phyloP scores from a whole-genome alignment of 208 protist genomes.

The Acanthamoeba lenticulata region DNA sequence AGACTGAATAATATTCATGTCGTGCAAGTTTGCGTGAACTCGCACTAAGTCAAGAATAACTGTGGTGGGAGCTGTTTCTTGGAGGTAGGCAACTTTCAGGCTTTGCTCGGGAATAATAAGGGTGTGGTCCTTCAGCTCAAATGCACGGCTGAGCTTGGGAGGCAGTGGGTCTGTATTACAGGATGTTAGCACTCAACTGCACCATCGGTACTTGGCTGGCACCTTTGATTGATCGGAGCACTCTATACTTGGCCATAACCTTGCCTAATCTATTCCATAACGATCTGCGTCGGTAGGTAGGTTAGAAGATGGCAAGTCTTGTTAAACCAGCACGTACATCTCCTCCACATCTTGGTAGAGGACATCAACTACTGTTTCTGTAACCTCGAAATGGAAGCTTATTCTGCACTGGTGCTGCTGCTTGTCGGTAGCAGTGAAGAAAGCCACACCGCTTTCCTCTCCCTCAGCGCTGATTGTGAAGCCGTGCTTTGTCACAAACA shows the following conservation, averaged over 20 bases:
- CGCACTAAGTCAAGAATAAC: background rate
- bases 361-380: background rate
- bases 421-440: background rate
- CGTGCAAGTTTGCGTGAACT: background rate
- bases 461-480: background rate
- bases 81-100: background rate
- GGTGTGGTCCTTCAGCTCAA: background rate
- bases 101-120: background rate
- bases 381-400: background rate
- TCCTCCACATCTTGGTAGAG: background rate
- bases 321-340: background rate
- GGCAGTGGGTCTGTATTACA: background rate
- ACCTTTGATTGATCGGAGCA: background rate
- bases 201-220: background rate
- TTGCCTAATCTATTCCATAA: background rate
- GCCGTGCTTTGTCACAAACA: background rate
- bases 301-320: background rate
- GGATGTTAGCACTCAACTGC: background rate
- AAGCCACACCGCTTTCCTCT: background rate
- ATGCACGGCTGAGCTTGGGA: background rate
- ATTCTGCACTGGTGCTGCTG: background rate
- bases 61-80: background rate
- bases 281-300: background rate
- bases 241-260: background rate
- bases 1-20: background rate